A percentile compares a stretch with the other conserved stretches of the same genome.
phyloP scores from a whole-genome alignment of 352 stramenopile species.

The Phytophthora uliginosa region DNA sequence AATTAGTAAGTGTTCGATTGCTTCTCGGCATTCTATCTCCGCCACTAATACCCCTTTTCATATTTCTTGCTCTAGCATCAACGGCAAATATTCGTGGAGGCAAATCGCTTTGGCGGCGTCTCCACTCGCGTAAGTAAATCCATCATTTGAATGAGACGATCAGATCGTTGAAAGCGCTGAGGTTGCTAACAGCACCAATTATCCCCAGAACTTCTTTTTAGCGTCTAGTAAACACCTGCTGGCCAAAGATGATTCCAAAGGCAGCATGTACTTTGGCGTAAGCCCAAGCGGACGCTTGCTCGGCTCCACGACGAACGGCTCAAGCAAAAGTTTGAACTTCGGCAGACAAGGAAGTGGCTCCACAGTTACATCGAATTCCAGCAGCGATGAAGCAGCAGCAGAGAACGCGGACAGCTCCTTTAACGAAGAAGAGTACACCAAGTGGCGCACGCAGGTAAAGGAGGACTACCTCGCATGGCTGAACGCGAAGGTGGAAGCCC shows the following conservation, averaged over 20 bases:
- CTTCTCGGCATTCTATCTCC: neutral
- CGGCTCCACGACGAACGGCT: slow-evolving; percentile 30
- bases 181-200: neutral
- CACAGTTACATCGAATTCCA: slow-evolving; percentile 19
- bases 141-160: neutral
- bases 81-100: slow-evolving; percentile 72
- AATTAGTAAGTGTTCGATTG: slow-evolving; percentile 45
- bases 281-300: slow-evolving; percentile 33
- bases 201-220: slow-evolving; percentile 53
- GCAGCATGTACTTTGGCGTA: slow-evolving; percentile 44
- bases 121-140: slow-evolving; percentile 49
- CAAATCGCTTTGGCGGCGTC: slow-evolving; percentile 58
- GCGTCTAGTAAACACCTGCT: slow-evolving; percentile 55
- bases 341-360: slow-evolving; percentile 22
- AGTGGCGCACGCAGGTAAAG: slow-evolving; percentile 80
- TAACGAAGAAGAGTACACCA: slow-evolving; percentile 68
- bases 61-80: slow-evolving; percentile 45
- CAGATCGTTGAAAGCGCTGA: neutral
- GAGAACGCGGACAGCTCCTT: slow-evolving; percentile 30
- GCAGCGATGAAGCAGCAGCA: slow-evolving; percentile 3
- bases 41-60: neutral
- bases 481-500: slow-evolving; percentile 66
- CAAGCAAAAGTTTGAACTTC: slow-evolving; percentile 27
- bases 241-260: slow-evolving; percentile 35
- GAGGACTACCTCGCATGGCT: slow-evolving; percentile 82